Conservation (phyloP, 495 filamentous ascomycete genomes). For the Ramalina peruviana region DNA sequence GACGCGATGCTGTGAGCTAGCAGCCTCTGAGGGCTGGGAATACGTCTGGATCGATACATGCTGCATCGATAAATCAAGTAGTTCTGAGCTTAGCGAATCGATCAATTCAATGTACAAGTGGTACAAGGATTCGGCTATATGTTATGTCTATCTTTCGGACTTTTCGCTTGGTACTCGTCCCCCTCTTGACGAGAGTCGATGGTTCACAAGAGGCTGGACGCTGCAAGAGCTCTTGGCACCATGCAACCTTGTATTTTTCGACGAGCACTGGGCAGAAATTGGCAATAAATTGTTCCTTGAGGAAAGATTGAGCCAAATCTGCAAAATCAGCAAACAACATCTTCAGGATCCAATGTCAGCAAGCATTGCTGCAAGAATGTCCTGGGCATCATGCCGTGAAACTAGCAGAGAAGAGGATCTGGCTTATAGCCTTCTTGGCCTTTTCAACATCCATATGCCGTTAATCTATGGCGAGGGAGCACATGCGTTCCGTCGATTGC, state of each 20-base stretch:
- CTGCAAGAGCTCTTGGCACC: conserved; percentile 28
- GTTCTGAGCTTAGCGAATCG: conserved; percentile 20
- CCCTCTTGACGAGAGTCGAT: conserved; percentile 3
- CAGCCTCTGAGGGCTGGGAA: neutral
- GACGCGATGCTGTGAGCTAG: too few relatives aligned
- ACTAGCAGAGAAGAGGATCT: conserved; percentile 21
- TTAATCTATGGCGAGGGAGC: conserved; percentile 24
- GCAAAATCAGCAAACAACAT: conserved; percentile 12
- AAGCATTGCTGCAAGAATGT: conserved; percentile 17
- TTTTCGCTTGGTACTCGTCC: neutral
- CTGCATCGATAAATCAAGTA: conserved; percentile 25
- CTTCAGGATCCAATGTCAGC: neutral
- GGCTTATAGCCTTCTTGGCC: conserved; percentile 23
- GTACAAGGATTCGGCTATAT: conserved; percentile 14
- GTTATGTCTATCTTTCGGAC: conserved; percentile 20
- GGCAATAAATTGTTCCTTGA: conserved; percentile 14
- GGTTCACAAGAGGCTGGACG: conserved; percentile 31
- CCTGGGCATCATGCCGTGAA: conserved; percentile 17
- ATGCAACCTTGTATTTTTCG: conserved; percentile 18
- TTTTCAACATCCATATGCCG: conserved; percentile 23
- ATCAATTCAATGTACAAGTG: conserved; percentile 22
- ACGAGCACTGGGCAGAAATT: conserved; percentile 13
- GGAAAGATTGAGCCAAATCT: conserved; percentile 8
- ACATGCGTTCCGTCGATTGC: conserved; percentile 18
- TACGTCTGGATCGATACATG: conserved; percentile 29